Base-by-base conservation (phyloP, 768 basidiomycete genomes). In the Amanita rimosa region DNA sequence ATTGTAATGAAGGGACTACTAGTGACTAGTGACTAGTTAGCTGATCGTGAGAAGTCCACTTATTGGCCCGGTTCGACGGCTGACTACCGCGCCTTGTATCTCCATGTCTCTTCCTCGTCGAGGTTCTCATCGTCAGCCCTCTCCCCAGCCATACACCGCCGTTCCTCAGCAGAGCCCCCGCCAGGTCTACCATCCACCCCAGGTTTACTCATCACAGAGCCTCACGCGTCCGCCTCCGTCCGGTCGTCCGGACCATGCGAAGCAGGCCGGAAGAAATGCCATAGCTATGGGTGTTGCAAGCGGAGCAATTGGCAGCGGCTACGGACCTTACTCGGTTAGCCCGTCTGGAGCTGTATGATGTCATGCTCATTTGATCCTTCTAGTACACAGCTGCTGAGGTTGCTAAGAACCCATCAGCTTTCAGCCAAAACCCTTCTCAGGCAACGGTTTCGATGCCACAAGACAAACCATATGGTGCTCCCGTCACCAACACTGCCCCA, bases 261-360 rank as follows among this genome's bases (percentile, higher is more conserved):
- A 53, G 52, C 59, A 63, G 52, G 50, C 64, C 38, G 73, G 71
- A 54, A 70, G 77, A 53, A 71, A 68, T 44, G 78, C 78, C 17
- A 81, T 85, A 40, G 76, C 83, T 8, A 81, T 79, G 53, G 83
- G 85, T 40, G 86, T 91, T n/a, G 86, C 85, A 0, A 83, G 74
- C 26, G 89, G 88, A 6, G 69, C 70, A 29, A 85, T 92, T 58
- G 89, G 89, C 3, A 75, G 77, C 21, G 80, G 78, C 14, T 91
- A 90, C 70, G 89, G 89, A 9, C 89, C 89, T 21, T 91, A 91
- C 67, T 81, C 86, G n/a, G 88, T 90, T 55, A 50, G 81, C 24
- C 5, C 27, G 6, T 19, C 10, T 38, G 44, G 33, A 14, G 44
- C 33, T 42, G 48, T 48, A 36, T 46, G 33, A 45, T 53, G 44